Evolutionary conservation across 768 basidiomycete genomes (phyloP).

Genomic region (Naganishia friedmannii): DNA sequence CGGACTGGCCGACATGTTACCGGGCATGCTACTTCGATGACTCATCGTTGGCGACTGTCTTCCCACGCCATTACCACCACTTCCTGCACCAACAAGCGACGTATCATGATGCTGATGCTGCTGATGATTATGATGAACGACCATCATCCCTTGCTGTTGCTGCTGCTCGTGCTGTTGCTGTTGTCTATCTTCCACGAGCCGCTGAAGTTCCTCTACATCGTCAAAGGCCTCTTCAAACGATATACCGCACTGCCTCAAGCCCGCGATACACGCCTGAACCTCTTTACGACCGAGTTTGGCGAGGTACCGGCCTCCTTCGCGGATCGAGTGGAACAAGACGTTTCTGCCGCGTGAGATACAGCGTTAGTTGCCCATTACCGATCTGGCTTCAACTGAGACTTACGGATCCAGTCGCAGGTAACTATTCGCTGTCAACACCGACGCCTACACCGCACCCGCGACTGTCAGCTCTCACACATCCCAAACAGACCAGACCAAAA

Average conservation of each 20-base stretch:
- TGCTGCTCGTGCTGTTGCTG: too few species aligned
- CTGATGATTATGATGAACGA: too few species aligned
- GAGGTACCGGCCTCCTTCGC: slow-evolving; percentile 75
- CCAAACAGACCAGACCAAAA: slow-evolving; percentile 54
- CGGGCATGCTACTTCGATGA: slow-evolving; percentile 4
- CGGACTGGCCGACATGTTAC: slow-evolving; percentile 7
- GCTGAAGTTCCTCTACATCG: slow-evolving; percentile 66
- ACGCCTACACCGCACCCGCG: not conserved
- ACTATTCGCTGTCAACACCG: slow-evolving; percentile 76
- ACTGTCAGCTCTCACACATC: slow-evolving; percentile 54
- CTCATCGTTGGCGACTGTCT: not conserved
- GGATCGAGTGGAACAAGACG: slow-evolving; percentile 81
- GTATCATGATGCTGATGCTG: too few species aligned
- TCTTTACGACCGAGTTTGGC: slow-evolving; percentile 79
- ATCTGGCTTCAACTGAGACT: slow-evolving; percentile 18
- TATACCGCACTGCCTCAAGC: slow-evolving; percentile 75
- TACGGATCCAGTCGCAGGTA: slow-evolving; percentile 60
- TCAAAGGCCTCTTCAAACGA: slow-evolving; percentile 71
- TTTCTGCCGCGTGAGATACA: slow-evolving; percentile 59
- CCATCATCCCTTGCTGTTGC: too few species aligned
- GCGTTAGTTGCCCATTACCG: not conserved
- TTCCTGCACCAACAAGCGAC: too few species aligned
- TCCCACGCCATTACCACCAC: not conserved
- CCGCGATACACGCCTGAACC: slow-evolving; percentile 76
- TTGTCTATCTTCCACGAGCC: not conserved